phyloP scores from a whole-genome alignment of 805 yeast genomes.

The Kodamaea sagamina region DNA sequence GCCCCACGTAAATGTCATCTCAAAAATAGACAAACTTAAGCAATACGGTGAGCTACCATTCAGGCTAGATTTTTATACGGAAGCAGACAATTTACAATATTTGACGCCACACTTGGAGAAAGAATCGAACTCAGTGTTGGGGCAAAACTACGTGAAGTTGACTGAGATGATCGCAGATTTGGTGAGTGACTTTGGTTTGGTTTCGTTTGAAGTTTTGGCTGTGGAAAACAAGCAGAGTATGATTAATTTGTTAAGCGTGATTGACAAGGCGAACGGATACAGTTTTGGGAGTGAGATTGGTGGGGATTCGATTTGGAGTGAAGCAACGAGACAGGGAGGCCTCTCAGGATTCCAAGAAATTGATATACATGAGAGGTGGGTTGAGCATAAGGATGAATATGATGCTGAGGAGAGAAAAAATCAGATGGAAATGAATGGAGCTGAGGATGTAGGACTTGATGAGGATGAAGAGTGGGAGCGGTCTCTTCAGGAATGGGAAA shows the following conservation, averaged over 20 bases:
- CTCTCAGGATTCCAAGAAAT: conserved; percentile 47
- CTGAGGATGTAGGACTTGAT: conserved; percentile 38
- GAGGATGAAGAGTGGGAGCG: conserved; percentile 73
- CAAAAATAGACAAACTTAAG: conserved; percentile 82
- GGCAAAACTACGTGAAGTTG: conserved; percentile 61
- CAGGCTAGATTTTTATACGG: conserved; percentile 82
- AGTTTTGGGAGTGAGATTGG: conserved; percentile 93
- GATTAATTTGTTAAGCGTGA: conserved; percentile 73
- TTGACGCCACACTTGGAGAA: conserved; percentile 67
- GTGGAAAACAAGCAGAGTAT: conserved; percentile 90
- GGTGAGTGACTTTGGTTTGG: conserved; percentile 83
- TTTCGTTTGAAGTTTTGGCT: conserved; percentile 83
- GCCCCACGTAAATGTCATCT: conserved; percentile 90
- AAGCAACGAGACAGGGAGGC: conserved; percentile 82
- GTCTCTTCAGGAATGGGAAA: conserved; percentile 34
- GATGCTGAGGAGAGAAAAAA: conserved; percentile 53
- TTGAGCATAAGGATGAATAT: conserved; percentile 76
- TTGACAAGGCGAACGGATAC: conserved; percentile 94
- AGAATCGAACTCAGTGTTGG: conserved; percentile 69
- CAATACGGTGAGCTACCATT: conserved; percentile 83
- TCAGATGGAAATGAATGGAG: conserved; percentile 46
- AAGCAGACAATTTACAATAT: conserved; percentile 79
- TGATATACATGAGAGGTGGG: conserved; percentile 95
- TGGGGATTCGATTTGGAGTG: conserved; percentile 98
- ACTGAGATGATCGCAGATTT: conserved; percentile 80